Evolutionary conservation across 2,329 filamentous ascomycete genomes (phyloP).

Genomic region (Talaromyces sp.): DNA sequence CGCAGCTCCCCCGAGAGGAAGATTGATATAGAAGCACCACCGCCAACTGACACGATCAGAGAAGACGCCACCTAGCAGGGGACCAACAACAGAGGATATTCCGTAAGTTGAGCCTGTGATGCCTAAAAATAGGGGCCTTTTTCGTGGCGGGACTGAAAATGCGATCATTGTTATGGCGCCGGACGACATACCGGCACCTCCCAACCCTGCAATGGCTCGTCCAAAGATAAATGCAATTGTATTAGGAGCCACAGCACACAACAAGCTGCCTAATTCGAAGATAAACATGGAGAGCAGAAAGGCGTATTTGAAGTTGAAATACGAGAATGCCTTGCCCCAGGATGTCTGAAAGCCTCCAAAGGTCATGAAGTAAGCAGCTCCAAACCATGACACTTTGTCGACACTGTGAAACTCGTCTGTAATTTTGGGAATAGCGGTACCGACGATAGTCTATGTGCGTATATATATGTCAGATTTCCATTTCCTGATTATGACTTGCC

Average conservation of each 20-base stretch:
- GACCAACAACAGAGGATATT: slow-evolving; percentile 27
- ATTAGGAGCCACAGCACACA: slow-evolving; percentile 21
- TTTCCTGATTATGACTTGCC: background rate
- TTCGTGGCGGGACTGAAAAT: slow-evolving; percentile 24
- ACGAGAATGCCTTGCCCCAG: slow-evolving; percentile 3
- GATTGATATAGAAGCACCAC: slow-evolving; percentile 55
- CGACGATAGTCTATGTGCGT: slow-evolving; percentile 1
- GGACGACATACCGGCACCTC: slow-evolving; percentile 20
- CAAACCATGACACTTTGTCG: slow-evolving; percentile 6
- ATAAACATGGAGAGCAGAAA: slow-evolving; percentile 18
- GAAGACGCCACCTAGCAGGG: slow-evolving; percentile 34
- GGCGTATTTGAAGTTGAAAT: slow-evolving; percentile 2
- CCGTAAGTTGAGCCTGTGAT: slow-evolving; percentile 19
- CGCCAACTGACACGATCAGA: slow-evolving; percentile 39
- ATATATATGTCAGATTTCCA: background rate
- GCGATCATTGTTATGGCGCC: slow-evolving; percentile 41
- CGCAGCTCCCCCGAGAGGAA: slow-evolving; percentile 25
- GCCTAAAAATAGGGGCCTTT: slow-evolving; percentile 28
- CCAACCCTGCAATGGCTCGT: slow-evolving; percentile 24
- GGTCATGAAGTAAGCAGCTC: slow-evolving; percentile 5
- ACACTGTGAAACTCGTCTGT: slow-evolving; percentile 4
- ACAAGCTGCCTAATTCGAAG: slow-evolving; percentile 23
- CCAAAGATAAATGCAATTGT: slow-evolving; percentile 23
- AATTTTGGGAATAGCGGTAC: slow-evolving; percentile 12
- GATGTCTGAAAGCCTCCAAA: slow-evolving; percentile 7